Base-by-base conservation (phyloP, 768 basidiomycete genomes). In the Lanmaoa pseudosensibilis region DNA sequence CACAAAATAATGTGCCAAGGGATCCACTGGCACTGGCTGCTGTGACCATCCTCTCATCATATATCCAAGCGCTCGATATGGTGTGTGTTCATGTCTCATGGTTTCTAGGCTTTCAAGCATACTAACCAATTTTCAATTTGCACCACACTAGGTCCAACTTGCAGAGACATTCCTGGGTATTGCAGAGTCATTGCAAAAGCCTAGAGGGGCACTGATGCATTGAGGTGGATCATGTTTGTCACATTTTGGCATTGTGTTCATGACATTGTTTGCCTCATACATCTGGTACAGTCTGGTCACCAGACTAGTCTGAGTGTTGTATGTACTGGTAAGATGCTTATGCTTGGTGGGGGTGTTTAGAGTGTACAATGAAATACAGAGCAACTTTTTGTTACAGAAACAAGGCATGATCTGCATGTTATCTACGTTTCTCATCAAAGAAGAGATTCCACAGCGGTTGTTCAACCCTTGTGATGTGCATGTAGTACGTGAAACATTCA, bases 91-190 rank as follows among this genome's bases (percentile, higher is more conserved):
- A 19, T 15, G 19, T 37, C 11, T 39, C 23, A 13, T 32, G 0
- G 10, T 12, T 9, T 12, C 15, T 13, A 4, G 10, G 15, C 13
- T 33, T 33, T 12, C 13, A n/a, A 34, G 23, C 2, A 38, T n/a
- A 1, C 15, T 18, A 18, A 27, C 8, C 4, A 11, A 25, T 2
- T 27, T 46, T 13, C 10, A 18, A 16, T 18, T 13, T 52, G 21
- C 23, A n/a, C 11, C 13, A 11, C 8, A 2, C 37, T 15, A 85
- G 83, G 73, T 84, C 13, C 77, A 75, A 55, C 75, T 85, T 9
- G 78, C 83, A 1, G 74, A 84, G 61, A 80, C 84, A 3, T 85
- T 86, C 75, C 63, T 85, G 25, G 78, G 78, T 32, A 76, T 85
- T 51, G 83, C 83, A 0, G 81, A 83, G 50, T 83, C 84, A 1